phyloP scores from a whole-genome alignment of 2,329 filamentous ascomycete genomes.

The Monilinia laxa region DNA sequence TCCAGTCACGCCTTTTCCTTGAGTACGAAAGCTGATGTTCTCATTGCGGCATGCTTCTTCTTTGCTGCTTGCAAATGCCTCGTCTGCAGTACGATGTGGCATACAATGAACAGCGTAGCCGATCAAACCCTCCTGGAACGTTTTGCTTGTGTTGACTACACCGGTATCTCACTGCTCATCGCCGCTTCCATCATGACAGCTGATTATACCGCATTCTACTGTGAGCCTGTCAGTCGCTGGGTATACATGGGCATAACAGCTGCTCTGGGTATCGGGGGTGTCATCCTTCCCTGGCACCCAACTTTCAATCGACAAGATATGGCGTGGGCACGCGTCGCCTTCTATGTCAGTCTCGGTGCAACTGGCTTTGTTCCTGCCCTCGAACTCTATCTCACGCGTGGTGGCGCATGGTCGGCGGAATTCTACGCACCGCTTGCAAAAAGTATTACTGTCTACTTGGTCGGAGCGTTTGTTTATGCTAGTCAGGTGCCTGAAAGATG shows the following conservation, averaged over 20 bases:
- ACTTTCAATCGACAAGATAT: conserved; percentile 90
- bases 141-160: conserved; percentile 98
- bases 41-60: conserved; percentile 93
- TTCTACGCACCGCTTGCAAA: conserved; percentile 90
- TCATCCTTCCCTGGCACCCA: conserved; percentile 93
- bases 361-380: conserved; percentile 88
- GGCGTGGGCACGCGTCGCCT: conserved; percentile 87
- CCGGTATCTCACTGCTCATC: conserved; percentile 91
- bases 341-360: conserved; percentile 82
- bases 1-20: conserved; percentile 80
- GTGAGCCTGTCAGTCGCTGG: conserved; percentile 84
- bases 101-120: conserved; percentile 97
- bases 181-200: conserved; percentile 97
- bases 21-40: conserved; percentile 83
- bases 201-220: conserved; percentile 98
- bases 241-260: conserved; percentile 82
- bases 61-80: conserved; percentile 93
- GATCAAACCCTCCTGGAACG: conserved; percentile 86
- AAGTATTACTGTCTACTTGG: conserved; percentile 80
- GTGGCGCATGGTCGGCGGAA: conserved; percentile 75
- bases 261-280: conserved; percentile 77
- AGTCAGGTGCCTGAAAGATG: conserved; percentile 91
- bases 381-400: conserved; percentile 77
- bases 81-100: conserved; percentile 94
- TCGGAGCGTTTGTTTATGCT: conserved; percentile 83